Base-by-base conservation (phyloP, 1,284 basidiomycete genomes). In the Jaminaea rosea region DNA sequence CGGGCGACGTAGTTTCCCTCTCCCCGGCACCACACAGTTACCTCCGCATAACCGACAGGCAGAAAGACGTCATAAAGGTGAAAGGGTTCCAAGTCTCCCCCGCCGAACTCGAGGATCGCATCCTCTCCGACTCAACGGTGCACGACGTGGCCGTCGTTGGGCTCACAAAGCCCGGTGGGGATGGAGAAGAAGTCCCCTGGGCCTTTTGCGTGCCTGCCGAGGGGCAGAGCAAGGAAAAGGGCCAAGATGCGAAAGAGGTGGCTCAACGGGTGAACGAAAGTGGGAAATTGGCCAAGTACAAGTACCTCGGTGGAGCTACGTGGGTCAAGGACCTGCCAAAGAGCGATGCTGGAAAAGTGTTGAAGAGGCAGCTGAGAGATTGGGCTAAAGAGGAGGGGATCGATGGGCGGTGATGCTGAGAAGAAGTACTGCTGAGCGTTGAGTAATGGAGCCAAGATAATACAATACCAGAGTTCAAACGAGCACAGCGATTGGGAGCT, bases 11-110 rank as follows among this genome's bases (percentile, higher is more conserved):
- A 17, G 71, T 61, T n/a, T 55, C 57, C 9, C 53, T 72, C 48
- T 60, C 60, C 53, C 48, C 55, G 21, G n/a, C n/a, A n/a, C n/a
- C n/a, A n/a, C 19, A 58, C 19, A 67, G 69, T n/a, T 69, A 67
- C 46, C 52, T 73, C 21, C 62, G 54, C 31, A 65, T 73, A 47
- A 64, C 57, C 15, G 69, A 70, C 46, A 59, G 71, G 4, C 44
- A 66, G 21, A 73, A 73, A 55, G 71, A 73, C 31, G 63, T 72
- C 8, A 73, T 73, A 60, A 73, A 73, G 50, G 61, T 62, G 7
- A 69, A 70, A 39, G 71, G 71, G 3, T 73, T 71, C 55, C 71
- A 73, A 41, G 68, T 73, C 2, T 61, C 63, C 1, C 69, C 71
- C 1, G 63, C 64, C 13, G 71, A 73, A 37, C 58, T 73, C 26